These are phyloP conservation scores for Plasmodium billcollinsi DNA, from an alignment of 169 alveolate genomes.

Conservation along the genomic window DNA sequence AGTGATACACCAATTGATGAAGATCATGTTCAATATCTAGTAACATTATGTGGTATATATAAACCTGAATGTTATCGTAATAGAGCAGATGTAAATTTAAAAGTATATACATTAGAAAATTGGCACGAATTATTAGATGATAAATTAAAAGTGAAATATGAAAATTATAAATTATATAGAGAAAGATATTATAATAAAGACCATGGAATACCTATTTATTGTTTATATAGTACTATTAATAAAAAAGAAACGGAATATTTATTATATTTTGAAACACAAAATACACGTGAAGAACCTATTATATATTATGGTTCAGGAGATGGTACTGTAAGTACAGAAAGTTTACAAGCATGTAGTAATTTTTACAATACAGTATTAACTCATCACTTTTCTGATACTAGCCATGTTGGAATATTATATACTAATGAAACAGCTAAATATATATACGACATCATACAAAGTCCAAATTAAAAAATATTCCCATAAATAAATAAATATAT, in stretches of 20 bases:
- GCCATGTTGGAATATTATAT: slow-evolving; percentile 25
- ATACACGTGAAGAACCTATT: slow-evolving; percentile 22
- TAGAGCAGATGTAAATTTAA: slow-evolving; percentile 40
- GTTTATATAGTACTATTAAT: slow-evolving; percentile 30
- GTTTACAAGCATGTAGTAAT: slow-evolving; percentile 39
- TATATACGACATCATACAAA: slow-evolving; percentile 15
- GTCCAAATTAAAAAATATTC: not conserved
- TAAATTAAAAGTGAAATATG: slow-evolving; percentile 21
- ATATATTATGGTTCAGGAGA: slow-evolving; percentile 52
- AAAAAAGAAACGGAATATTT: slow-evolving; percentile 40
- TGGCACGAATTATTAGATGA: slow-evolving; percentile 47
- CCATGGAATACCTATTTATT: slow-evolving; percentile 63
- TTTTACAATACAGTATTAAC: slow-evolving; percentile 9
- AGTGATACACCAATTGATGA: slow-evolving; percentile 22
- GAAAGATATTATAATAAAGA: slow-evolving; percentile 26
- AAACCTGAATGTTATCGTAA: slow-evolving; percentile 31
- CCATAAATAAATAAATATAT: not conserved
- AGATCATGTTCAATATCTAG: slow-evolving; percentile 9
- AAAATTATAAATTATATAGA: slow-evolving; percentile 25
- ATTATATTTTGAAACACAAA: slow-evolving; percentile 10
- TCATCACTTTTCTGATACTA: slow-evolving; percentile 10
- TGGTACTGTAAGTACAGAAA: slow-evolving; percentile 43
- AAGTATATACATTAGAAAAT: slow-evolving; percentile 46
- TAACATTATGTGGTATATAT: slow-evolving; percentile 40
- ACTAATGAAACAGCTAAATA: slow-evolving; percentile 8